These are phyloP conservation scores for Termitomyces bulborhizus DNA, from an alignment of 768 basidiomycete genomes.

Conservation along the genomic window DNA sequence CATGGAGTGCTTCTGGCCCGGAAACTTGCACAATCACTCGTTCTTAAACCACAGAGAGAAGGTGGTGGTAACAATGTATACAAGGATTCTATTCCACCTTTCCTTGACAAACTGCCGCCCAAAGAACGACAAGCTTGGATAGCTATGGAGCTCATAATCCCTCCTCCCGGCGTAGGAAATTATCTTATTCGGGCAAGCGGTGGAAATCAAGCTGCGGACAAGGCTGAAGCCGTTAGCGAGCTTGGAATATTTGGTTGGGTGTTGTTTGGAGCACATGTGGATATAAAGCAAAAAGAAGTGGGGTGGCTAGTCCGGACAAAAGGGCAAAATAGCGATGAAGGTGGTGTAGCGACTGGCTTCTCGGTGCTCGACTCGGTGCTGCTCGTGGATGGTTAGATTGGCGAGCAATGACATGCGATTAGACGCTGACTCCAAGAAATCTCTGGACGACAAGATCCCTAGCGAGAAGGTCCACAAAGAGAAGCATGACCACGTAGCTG, in stretches of 20 bases:
- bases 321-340: conserved; percentile 86
- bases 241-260: conserved; percentile 90
- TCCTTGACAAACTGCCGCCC: conserved; percentile 56
- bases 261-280: conserved; percentile 53
- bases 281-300: conserved; percentile 54
- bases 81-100: conserved; percentile 70
- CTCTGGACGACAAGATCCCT: conserved; percentile 34
- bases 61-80: conserved; percentile 98
- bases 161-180: conserved; percentile 62
- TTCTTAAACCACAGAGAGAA: conserved; percentile 97
- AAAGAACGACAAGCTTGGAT: conserved; percentile 84
- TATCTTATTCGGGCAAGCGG: conserved; percentile 75
- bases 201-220: conserved; percentile 34
- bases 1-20: conserved; percentile 49
- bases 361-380: conserved; percentile 69
- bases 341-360: conserved; percentile 82
- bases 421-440: not conserved
- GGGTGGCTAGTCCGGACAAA: conserved; percentile 91
- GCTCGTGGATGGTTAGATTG: conserved; percentile 37
- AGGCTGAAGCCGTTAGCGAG: conserved; percentile 77
- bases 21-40: conserved; percentile 47
- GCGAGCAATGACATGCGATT: not conserved
- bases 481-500: conserved; percentile 28
- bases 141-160: conserved; percentile 87
- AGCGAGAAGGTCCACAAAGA: conserved; percentile 20